These are phyloP conservation scores for Diaporthe longicolla DNA, from an alignment of 2,329 filamentous ascomycete species.

Conservation along the genomic window DNA sequence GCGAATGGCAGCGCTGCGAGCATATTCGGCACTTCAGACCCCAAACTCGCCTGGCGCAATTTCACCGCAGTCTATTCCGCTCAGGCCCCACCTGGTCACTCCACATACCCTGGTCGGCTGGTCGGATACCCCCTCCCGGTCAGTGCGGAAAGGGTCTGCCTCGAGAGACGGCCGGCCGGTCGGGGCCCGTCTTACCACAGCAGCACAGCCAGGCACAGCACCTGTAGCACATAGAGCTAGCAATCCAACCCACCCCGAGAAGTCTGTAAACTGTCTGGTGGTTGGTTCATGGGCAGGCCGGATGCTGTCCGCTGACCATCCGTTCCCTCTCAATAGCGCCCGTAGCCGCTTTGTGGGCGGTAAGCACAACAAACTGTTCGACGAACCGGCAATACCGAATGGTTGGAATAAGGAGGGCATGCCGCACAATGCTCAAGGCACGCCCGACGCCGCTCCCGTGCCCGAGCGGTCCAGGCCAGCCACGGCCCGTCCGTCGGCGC, in stretches of 20 bases:
- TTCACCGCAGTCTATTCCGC: conserved; percentile 19
- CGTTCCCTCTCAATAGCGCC: not conserved
- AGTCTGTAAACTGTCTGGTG: not conserved
- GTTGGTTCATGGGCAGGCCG: not conserved
- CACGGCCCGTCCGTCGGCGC: conserved; percentile 19
- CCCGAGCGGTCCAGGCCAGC: conserved; percentile 21
- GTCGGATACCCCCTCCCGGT: conserved; percentile 5
- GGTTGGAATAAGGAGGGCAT: conserved; percentile 14
- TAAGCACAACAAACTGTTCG: not conserved
- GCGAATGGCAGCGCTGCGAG: conserved; percentile 30
- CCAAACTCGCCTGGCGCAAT: conserved; percentile 33
- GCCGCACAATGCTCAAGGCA: conserved; percentile 26
- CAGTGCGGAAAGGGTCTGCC: conserved; percentile 20
- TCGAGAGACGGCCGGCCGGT: not conserved
- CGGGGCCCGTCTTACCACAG: not conserved
- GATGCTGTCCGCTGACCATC: not conserved
- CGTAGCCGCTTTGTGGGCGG: conserved; percentile 2
- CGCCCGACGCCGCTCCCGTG: conserved; percentile 30
- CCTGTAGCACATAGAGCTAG: not conserved
- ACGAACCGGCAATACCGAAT: conserved; percentile 28
- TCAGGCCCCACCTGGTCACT: conserved; percentile 25
- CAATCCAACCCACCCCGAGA: not conserved
- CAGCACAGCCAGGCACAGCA: not conserved
- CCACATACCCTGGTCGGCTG: conserved; percentile 2
- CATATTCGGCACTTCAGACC: conserved; percentile 34